Conservation (phyloP, 2,329 filamentous ascomycete species). For the Xylariaceae sp. region DNA sequence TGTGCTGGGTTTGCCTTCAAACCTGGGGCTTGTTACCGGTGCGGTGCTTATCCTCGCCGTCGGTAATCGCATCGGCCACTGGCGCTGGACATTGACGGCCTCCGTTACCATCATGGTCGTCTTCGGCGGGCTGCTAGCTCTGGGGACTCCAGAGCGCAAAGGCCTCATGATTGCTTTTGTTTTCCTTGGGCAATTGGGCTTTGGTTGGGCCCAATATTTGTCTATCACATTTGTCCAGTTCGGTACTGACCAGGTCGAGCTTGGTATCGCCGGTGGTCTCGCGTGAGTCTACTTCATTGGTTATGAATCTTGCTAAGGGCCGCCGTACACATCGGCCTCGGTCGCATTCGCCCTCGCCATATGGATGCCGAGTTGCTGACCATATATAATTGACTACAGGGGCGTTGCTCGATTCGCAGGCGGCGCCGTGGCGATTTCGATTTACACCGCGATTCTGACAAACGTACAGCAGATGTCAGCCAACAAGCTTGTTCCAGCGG, state of each 20-base stretch:
- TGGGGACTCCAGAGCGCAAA: neutral
- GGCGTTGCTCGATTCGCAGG: neutral
- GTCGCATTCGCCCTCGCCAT: too few relatives aligned
- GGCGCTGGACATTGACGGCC: neutral
- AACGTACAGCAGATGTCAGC: neutral
- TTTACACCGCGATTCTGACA: neutral
- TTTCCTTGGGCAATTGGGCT: neutral
- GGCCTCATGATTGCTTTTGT: neutral
- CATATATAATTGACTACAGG: neutral
- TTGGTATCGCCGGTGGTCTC: neutral
- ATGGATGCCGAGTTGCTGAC: too few relatives aligned
- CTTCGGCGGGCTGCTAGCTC: neutral
- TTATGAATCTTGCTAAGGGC: too few relatives aligned
- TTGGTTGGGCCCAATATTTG: neutral
- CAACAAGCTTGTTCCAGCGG: neutral
- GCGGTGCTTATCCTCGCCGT: neutral
- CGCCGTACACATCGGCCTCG: too few relatives aligned
- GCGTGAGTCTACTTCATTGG: neutral
- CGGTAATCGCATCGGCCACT: neutral
- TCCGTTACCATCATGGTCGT: neutral
- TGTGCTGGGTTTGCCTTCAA: neutral
- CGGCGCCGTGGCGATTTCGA: neutral
- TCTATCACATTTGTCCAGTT: neutral
- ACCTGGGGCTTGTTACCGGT: neutral
- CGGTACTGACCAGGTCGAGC: neutral